Base-by-base conservation (phyloP, 2,329 filamentous ascomycete species). In the Corynespora cassiicola region DNA sequence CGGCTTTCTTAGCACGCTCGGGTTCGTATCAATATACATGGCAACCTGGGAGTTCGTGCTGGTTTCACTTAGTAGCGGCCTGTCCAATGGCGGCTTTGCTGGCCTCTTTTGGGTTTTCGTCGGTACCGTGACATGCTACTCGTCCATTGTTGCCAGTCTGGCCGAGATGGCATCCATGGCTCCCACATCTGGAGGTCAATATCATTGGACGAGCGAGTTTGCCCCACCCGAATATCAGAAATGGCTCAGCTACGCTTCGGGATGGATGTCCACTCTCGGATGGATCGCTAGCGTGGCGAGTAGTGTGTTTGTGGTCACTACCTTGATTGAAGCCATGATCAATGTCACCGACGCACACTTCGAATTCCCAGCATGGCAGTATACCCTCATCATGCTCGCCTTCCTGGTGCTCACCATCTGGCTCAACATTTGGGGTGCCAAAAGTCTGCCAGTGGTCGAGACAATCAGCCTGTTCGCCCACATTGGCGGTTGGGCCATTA, bases 1-100 rank as follows among this genome's bases (percentile, higher is more conserved):
- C 50, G 68, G 71, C 7, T 75, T 75, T 50, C 50, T 76, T 37
- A 73, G 74, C 3, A 79, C 77, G 19, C 65, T 80, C 9, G 75
- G 76, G 5, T 79, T 80, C 42, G 72, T 74, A n/a, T 75, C 75
- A 45, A 75, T 77, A 15, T 67, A 78, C 22, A 72, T 79, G 50
- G 73, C 74, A 31, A 79, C 78, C 0, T 82, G 78, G 79, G 79
- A 81, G 54, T 69, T 72, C 23, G 64, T 71, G 3, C 54, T 77
- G 5, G 64, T 69, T 52, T 48, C 38, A 3, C 36, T 45, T 14
- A 42, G 31, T 12, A 33, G 34, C 14, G 48, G 50, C 10, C 19
- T 71, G 59, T 65, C 47, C 61, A 52, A 54, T 27, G 48, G 48
- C 17, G 51, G 51, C 6, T 20, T 35, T 11, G 42, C 42, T 7